Conservation (phyloP, 2,329 filamentous ascomycete species). For the Penicillium olsonii region DNA sequence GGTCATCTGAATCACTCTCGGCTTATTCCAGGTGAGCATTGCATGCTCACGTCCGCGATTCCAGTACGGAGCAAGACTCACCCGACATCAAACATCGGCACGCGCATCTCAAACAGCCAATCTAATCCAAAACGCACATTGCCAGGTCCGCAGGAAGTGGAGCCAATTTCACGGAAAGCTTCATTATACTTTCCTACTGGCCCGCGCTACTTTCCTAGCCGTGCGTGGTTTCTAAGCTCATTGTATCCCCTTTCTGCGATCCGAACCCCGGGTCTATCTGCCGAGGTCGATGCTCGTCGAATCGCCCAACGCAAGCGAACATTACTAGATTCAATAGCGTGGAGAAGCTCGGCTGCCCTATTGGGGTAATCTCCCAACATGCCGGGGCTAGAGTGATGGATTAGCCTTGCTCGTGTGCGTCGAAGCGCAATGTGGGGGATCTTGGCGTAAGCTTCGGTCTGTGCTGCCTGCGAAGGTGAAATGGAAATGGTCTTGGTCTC, state of each 20-base stretch:
- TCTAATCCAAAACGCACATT: not conserved
- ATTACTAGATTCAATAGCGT: not conserved
- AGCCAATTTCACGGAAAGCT: not conserved
- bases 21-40: no score
- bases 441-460: not conserved
- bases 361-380: not conserved
- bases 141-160: not conserved
- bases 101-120: not conserved
- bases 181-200: not conserved
- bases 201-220: not conserved
- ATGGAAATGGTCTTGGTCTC: no score
- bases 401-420: not conserved
- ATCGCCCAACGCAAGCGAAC: not conserved
- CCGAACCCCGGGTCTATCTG: not conserved
- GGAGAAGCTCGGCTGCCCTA: not conserved
- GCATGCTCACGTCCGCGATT: no score
- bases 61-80: no score
- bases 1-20: no score
- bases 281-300: not conserved
- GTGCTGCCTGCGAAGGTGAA: no score
- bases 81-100: no score
- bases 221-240: not conserved
- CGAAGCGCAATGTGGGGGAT: not conserved
- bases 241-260: not conserved
- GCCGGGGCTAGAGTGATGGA: no score